These are phyloP conservation scores for Claviceps cyperi DNA, from an alignment of 2,329 filamentous ascomycete species.

Conservation along the genomic window DNA sequence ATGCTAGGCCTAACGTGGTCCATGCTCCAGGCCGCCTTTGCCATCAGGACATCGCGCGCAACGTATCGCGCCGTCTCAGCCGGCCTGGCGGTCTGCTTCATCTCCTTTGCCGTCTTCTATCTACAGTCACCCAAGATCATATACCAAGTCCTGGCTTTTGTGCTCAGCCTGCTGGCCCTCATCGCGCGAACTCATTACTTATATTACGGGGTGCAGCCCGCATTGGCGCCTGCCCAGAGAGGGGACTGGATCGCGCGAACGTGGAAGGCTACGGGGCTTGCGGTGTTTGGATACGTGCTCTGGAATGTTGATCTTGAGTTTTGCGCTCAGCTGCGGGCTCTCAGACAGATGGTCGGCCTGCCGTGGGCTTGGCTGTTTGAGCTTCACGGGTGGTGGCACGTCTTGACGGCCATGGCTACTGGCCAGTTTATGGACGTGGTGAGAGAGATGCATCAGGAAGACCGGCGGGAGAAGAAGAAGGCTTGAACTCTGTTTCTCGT, in stretches of 20 bases:
- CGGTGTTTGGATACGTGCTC: conserved; percentile 32
- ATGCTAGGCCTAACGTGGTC: conserved; percentile 40
- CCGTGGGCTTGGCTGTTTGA: conserved; percentile 43
- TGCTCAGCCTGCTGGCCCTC: conserved; percentile 18
- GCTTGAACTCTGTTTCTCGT: neutral
- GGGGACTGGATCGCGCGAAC: conserved; percentile 14
- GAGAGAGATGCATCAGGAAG: conserved; percentile 14
- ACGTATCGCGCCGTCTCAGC: conserved; percentile 19
- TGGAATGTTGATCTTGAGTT: conserved; percentile 44
- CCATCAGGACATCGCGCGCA: conserved; percentile 25
- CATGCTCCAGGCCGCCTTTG: conserved; percentile 35
- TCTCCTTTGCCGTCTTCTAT: conserved; percentile 27
- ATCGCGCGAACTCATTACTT: conserved; percentile 21
- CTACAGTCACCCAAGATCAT: conserved; percentile 27
- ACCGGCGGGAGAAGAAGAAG: neutral
- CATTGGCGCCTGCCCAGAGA: conserved; percentile 14
- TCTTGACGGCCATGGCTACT: conserved; percentile 42
- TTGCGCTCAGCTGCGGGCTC: conserved; percentile 31
- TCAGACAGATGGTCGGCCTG: conserved; percentile 32
- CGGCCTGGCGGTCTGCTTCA: conserved; percentile 25
- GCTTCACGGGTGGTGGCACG: conserved; percentile 51
- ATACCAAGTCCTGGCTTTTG: conserved; percentile 27
- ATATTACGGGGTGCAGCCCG: conserved; percentile 16
- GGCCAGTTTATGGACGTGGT: conserved; percentile 23
- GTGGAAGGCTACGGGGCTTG: conserved; percentile 17